Evolutionary conservation across 345 rosid species (phyloP).

Genomic region (Salix brachista): DNA sequence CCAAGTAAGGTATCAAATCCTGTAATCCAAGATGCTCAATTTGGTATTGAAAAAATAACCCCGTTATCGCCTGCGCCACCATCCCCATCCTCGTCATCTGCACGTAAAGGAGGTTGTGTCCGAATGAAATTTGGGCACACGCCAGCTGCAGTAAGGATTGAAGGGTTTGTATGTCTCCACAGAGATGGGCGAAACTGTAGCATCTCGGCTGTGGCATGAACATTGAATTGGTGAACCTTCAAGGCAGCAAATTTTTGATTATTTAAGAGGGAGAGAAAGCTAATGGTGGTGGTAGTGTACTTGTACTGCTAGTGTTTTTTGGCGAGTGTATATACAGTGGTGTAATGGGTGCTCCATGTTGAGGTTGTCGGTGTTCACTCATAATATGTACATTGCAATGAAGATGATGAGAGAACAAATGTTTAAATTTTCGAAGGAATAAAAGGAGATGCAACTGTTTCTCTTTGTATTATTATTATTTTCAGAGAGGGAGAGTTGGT

Average conservation of each 20-base stretch:
- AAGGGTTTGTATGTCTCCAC: constrained; percentile 73
- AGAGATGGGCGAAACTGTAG: constrained; percentile 55
- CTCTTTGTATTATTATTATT: constrained; percentile 1
- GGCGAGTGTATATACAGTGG: constrained; percentile 20
- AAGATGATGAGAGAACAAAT: constrained; percentile 14
- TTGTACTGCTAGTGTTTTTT: not conserved
- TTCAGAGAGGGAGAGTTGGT: constrained; percentile 4
- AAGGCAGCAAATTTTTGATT: constrained; percentile 19
- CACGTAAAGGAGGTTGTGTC: constrained; percentile 41
- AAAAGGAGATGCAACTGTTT: not conserved
- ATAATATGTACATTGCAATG: constrained; percentile 18
- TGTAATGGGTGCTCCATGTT: not conserved
- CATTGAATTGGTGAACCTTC: not conserved
- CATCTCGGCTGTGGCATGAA: constrained; percentile 68
- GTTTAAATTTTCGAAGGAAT: constrained; percentile 29
- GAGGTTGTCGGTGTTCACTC: constrained; percentile 1
- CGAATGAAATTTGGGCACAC: constrained; percentile 51
- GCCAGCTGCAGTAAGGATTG: constrained; percentile 70
- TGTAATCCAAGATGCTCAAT: constrained; percentile 56
- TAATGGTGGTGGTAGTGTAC: constrained; percentile 7
- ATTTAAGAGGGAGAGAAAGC: not conserved
- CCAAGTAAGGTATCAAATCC: constrained; percentile 70
- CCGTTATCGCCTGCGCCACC: constrained; percentile 22
- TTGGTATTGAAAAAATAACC: constrained; percentile 40
- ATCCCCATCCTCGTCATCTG: constrained; percentile 30